A percentile compares a stretch with the other conserved stretches of the same genome.
phyloP scores from a whole-genome alignment of 176 grass and related monocot genomes.

The Hyparrhenia diplandra region DNA sequence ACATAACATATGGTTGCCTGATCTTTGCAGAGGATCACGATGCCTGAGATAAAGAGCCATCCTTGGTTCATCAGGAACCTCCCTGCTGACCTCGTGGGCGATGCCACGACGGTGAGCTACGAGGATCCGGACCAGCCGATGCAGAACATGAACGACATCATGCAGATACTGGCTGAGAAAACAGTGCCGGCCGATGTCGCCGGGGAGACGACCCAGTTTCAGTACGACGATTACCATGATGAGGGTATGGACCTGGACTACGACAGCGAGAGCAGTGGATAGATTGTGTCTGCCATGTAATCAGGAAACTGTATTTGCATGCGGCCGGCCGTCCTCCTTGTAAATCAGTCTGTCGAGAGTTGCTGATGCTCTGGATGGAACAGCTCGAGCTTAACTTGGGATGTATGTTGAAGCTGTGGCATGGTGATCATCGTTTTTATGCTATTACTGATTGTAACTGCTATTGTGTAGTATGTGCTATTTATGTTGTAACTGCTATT shows the following conservation, averaged over 20 bases:
- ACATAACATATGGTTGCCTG: background rate
- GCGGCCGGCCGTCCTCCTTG: background rate
- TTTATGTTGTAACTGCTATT: background rate
- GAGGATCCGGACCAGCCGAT: slow-evolving; percentile 74
- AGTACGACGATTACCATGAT: slow-evolving; percentile 36
- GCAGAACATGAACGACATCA: slow-evolving; percentile 66
- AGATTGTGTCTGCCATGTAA: slow-evolving; percentile 54
- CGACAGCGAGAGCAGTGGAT: slow-evolving; percentile 60
- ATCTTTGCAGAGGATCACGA: slow-evolving; percentile 65
- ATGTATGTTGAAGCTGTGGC: background rate
- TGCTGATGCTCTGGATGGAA: background rate
- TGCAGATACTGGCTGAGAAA: slow-evolving; percentile 77
- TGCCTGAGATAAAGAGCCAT: slow-evolving; percentile 68
- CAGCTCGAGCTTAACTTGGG: background rate
- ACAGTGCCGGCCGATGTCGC: slow-evolving; percentile 41
- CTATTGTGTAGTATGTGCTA: background rate
- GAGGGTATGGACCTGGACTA: slow-evolving; percentile 46
- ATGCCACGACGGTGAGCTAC: slow-evolving; percentile 41
- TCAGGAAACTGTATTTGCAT: background rate
- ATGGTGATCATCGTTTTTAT: background rate
- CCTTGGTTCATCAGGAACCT: slow-evolving; percentile 74
- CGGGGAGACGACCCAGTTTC: slow-evolving; percentile 36
- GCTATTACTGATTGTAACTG: background rate
- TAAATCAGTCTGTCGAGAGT: background rate
- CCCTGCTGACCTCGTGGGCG: slow-evolving; percentile 65